Percentiles rank a stretch among this genome's conserved stretches.
These are phyloP conservation scores for Orbilia brochopaga DNA, from an alignment of 2,329 filamentous ascomycete genomes.

Conservation along the genomic window DNA sequence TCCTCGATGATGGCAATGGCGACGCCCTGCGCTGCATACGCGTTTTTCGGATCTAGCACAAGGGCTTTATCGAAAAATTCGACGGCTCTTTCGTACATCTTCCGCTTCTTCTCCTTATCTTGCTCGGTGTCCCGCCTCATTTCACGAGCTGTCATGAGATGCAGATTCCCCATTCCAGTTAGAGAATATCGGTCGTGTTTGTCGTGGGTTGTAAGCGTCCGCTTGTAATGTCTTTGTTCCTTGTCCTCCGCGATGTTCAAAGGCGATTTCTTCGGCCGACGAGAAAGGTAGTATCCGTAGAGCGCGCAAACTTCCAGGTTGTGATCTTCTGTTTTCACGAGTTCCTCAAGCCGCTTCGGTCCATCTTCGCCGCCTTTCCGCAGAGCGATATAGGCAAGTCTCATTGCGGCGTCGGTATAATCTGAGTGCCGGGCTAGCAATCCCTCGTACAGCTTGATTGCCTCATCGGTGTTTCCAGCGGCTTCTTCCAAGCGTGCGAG, in stretches of 20 bases:
- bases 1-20: slow-evolving; percentile 94
- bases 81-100: slow-evolving; percentile 86
- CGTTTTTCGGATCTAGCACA: slow-evolving; percentile 91
- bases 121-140: slow-evolving; percentile 89
- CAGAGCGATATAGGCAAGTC: slow-evolving; percentile 87
- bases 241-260: slow-evolving; percentile 83
- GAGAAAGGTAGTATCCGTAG: slow-evolving; percentile 94
- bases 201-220: slow-evolving; percentile 89
- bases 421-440: slow-evolving; percentile 83
- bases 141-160: slow-evolving; percentile 82
- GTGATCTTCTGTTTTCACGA: slow-evolving; percentile 81
- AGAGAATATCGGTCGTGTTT: slow-evolving; percentile 98
- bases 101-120: slow-evolving; percentile 87
- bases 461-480: slow-evolving; percentile 78
- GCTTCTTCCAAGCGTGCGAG: slow-evolving; percentile 92
- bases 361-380: slow-evolving; percentile 81
- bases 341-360: slow-evolving; percentile 79
- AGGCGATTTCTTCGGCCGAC: slow-evolving; percentile 78
- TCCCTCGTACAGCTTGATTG: slow-evolving; percentile 85
- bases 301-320: slow-evolving; percentile 91
- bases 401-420: slow-evolving; percentile 88
- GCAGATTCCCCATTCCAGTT: slow-evolving; percentile 93
- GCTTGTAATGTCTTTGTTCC: slow-evolving; percentile 93
- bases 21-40: slow-evolving; percentile 93
- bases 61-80: slow-evolving; percentile 99